These are phyloP conservation scores for Corchorus capsularis DNA, from an alignment of 345 rosid genomes.

Conservation along the genomic window DNA sequence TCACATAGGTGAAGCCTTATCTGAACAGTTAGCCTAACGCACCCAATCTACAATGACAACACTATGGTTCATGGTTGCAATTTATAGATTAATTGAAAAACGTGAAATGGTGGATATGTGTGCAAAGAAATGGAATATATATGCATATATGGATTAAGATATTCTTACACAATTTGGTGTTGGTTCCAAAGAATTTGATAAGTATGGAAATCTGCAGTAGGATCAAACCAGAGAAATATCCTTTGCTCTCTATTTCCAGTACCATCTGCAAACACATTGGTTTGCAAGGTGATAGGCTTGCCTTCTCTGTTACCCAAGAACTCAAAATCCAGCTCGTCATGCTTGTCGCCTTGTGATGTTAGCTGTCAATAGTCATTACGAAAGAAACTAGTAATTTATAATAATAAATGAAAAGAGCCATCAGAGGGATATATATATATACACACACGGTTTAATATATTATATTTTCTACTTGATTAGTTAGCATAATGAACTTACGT, in stretches of 20 bases:
- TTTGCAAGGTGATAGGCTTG: slow-evolving; percentile 53
- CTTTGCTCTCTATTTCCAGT: slow-evolving; percentile 64
- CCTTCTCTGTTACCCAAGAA: slow-evolving; percentile 67
- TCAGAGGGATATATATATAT: neutral
- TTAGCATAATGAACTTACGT: slow-evolving; percentile 33
- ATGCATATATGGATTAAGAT: too few relatives aligned
- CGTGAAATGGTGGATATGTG: too few relatives aligned
- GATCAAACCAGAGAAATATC: slow-evolving; percentile 67
- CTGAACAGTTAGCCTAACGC: too few relatives aligned
- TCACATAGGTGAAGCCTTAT: too few relatives aligned
- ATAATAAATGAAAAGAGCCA: too few relatives aligned
- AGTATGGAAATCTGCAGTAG: slow-evolving; percentile 52
- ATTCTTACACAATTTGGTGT: slow-evolving; percentile 67
- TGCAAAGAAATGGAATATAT: too few relatives aligned
- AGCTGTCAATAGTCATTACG: slow-evolving; percentile 34
- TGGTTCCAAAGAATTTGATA: slow-evolving; percentile 73
- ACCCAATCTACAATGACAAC: too few relatives aligned
- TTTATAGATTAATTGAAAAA: too few relatives aligned
- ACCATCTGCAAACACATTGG: slow-evolving; percentile 59
- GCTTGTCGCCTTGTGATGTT: slow-evolving; percentile 43
- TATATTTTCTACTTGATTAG: too few relatives aligned
- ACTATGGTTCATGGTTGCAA: too few relatives aligned
- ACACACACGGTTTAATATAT: too few relatives aligned
- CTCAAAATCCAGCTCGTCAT: slow-evolving; percentile 75
- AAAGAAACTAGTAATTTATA: neutral